Base-by-base conservation (phyloP, 768 basidiomycete species). In the Russula compacta region DNA sequence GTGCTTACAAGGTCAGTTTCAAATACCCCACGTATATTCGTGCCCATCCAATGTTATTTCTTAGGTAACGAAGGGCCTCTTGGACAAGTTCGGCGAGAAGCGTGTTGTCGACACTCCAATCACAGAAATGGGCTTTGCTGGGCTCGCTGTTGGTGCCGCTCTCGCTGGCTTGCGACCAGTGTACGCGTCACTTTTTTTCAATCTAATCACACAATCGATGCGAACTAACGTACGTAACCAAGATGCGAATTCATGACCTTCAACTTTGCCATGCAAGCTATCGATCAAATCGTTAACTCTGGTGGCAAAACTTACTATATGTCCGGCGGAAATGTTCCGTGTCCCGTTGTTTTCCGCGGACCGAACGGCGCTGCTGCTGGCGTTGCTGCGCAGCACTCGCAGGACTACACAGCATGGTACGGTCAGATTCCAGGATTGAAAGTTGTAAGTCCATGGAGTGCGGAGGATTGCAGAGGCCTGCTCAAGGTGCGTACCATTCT, bases 201-300 rank as follows among this genome's bases (percentile, higher is more conserved):
- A 15, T 36, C 15, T 36, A 64, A 36, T 59, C 51, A 63, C 47
- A n/a, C 53, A 60, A 57, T 46, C 60, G 47, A 64, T 46, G 40
- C 39, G 51, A 21, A 66, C 47, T 69, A 48, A 67, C 44, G 42
- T 36, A 29, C 24, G 24, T 61, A 51, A 11, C 17, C 15, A 43
- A 93, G 91, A 70, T 98, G 95, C 82, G 95, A 98, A 79, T 99
- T 98, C 80, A 98, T 98, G 95, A 98, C 95, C 15, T 98, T 95
- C 81, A 98, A 99, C 81, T 98, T 99, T 73, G 95, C 95, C 66
- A 99, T 98, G 95, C 93, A 95, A 77, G 95, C 97, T 60, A 98
- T 99, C 73, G 97, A 99, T 78, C 97, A 99, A 71, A 99, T 99
- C 65, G 93, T 99, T 75, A 99, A 99, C 82, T 98, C 97, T n/a